Conservation (phyloP, 2,329 filamentous ascomycete species). For the Lecanicillium sp. region DNA sequence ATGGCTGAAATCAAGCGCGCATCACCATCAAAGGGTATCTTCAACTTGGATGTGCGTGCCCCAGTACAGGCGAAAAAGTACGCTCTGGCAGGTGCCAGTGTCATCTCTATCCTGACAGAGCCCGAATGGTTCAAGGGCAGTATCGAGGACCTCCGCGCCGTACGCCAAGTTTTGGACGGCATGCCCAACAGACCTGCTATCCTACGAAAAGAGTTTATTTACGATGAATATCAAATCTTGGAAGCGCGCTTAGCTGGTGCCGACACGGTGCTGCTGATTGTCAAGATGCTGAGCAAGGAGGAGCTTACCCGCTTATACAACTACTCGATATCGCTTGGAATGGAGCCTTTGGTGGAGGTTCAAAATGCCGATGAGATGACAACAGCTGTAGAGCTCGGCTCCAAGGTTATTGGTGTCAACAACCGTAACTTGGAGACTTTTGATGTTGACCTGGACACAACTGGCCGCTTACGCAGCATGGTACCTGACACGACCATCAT, state of each 20-base stretch:
- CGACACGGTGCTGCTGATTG: conserved; percentile 89
- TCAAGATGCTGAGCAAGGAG: conserved; percentile 86
- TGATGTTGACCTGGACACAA: conserved; percentile 90
- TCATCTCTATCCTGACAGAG: conserved; percentile 97
- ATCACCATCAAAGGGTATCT: conserved; percentile 92
- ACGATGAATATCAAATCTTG: conserved; percentile 96
- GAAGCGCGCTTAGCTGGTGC: conserved; percentile 89
- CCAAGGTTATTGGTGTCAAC: conserved; percentile 93
- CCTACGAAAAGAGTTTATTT: conserved; percentile 92
- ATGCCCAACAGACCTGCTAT: conserved; percentile 91
- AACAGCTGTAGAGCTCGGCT: conserved; percentile 73
- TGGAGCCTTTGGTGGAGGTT: conserved; percentile 97
- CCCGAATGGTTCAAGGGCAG: conserved; percentile 99
- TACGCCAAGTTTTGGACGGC: conserved; percentile 78
- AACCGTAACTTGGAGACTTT: conserved; percentile 96
- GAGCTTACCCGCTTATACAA: conserved; percentile 71
- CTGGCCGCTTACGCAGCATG: conserved; percentile 77
- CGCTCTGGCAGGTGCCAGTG: conserved; percentile 86
- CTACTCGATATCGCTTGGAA: conserved; percentile 83
- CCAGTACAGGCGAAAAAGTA: conserved; percentile 87
- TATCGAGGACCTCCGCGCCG: conserved; percentile 83
- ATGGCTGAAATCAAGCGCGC: conserved; percentile 97
- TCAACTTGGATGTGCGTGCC: conserved; percentile 78
- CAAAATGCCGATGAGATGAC: conserved; percentile 93
- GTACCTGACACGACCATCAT: conserved; percentile 81